Evolutionary conservation across 257 asterid species (phyloP).

Genomic region (Primulina eburnea): DNA sequence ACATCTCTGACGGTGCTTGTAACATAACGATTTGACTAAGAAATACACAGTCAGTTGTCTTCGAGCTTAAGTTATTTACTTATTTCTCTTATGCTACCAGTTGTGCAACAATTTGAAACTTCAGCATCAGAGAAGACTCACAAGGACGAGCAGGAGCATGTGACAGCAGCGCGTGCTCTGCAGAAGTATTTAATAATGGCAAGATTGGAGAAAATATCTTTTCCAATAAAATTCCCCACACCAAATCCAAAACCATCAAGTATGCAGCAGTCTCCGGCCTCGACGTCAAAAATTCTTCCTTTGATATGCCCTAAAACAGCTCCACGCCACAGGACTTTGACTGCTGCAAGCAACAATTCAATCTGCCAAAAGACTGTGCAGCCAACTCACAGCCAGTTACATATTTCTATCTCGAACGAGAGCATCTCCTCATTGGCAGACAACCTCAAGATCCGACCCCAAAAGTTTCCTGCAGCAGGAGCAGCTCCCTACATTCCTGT

Average conservation of each 20-base stretch:
- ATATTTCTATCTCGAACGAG: constrained; percentile 34
- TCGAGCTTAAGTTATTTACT: not conserved
- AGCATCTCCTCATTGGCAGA: constrained; percentile 36
- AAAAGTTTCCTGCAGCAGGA: constrained; percentile 77
- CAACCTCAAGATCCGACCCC: constrained; percentile 34
- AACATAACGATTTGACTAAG: not conserved
- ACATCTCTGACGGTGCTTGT: not conserved
- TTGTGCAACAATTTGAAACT: constrained; percentile 72
- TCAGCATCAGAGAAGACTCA: constrained; percentile 48
- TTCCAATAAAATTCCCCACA: constrained; percentile 78
- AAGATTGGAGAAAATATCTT: constrained; percentile 52
- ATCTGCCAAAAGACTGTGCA: constrained; percentile 37
- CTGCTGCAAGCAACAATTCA: constrained; percentile 34
- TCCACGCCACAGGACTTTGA: constrained; percentile 50
- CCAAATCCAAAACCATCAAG: constrained; percentile 52
- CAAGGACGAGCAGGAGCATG: constrained; percentile 93
- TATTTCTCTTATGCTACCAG: constrained; percentile 34
- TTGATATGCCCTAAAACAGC: constrained; percentile 70
- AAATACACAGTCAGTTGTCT: not conserved
- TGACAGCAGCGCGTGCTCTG: constrained; percentile 86
- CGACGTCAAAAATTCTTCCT: constrained; percentile 91
- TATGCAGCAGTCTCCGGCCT: constrained; percentile 49
- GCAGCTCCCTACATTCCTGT: constrained; percentile 91
- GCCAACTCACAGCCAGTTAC: constrained; percentile 46
- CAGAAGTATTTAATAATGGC: constrained; percentile 69